phyloP scores from a whole-genome alignment of 306 rosid species.

The apple (Malus domestica) region DNA sequence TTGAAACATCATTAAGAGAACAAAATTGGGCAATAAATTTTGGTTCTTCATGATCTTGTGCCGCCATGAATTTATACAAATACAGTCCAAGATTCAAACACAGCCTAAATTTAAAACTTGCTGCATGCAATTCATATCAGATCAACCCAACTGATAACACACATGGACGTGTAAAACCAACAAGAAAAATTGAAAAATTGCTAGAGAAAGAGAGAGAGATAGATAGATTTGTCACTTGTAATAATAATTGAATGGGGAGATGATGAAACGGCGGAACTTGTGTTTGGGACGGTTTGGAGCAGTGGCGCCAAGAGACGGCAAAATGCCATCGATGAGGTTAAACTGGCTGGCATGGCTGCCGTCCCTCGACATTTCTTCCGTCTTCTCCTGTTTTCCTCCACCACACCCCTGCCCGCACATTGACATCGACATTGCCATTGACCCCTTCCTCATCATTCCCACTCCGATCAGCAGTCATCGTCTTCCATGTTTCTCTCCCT shows the following conservation, averaged over 20 bases:
- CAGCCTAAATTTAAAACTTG: neutral
- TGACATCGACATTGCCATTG: neutral
- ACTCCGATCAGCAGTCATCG: neutral
- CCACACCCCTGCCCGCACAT: neutral
- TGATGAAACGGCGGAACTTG: conserved; percentile 21
- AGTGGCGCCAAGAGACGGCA: conserved; percentile 55
- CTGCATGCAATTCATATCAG: neutral
- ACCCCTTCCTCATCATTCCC: neutral
- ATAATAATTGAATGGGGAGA: conserved; percentile 36
- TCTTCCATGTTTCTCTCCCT: neutral
- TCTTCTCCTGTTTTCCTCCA: neutral
- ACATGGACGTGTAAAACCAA: neutral
- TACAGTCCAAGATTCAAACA: neutral
- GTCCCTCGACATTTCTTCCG: conserved; percentile 17
- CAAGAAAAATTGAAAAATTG: neutral
- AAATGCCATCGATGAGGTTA: conserved; percentile 46
- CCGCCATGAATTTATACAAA: neutral
- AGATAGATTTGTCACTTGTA: conserved; percentile 34
- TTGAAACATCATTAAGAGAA: neutral
- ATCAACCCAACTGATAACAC: neutral
- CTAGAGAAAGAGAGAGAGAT: neutral
- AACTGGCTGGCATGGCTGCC: conserved; percentile 61
- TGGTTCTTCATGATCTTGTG: neutral
- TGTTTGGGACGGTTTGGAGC: conserved; percentile 8
- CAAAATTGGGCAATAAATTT: neutral